phyloP scores from a whole-genome alignment of 2,329 filamentous ascomycete genomes.

The Lithohypha guttulata region DNA sequence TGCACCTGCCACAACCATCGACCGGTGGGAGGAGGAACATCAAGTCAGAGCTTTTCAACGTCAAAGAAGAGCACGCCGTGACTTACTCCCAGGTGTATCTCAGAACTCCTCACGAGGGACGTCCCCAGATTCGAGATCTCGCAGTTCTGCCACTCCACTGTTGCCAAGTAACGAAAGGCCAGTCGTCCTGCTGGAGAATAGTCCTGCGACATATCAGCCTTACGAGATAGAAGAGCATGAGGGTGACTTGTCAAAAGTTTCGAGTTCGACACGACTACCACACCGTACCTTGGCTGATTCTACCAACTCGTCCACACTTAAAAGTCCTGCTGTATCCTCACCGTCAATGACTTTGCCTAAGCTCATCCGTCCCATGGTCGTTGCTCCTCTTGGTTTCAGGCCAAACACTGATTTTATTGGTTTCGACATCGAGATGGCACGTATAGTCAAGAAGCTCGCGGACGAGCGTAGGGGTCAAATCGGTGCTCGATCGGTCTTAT shows the following conservation, averaged over 20 bases:
- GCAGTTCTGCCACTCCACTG: slow-evolving; percentile 19
- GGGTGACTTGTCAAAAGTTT: background rate
- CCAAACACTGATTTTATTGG: slow-evolving; percentile 55
- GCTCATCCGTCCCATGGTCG: slow-evolving; percentile 27
- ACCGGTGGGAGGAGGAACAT: slow-evolving; percentile 52
- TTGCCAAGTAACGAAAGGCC: background rate
- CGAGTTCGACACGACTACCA: slow-evolving; percentile 9
- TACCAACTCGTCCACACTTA: slow-evolving; percentile 10
- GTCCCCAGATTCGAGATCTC: slow-evolving; percentile 23
- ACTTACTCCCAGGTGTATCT: slow-evolving; percentile 26
- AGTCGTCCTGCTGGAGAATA: slow-evolving; percentile 3
- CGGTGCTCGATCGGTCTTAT: slow-evolving; percentile 52
- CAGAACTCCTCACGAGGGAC: slow-evolving; percentile 8
- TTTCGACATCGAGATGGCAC: slow-evolving; percentile 46
- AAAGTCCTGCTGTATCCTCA: background rate
- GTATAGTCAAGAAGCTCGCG: slow-evolving; percentile 50
- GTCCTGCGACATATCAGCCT: slow-evolving; percentile 2
- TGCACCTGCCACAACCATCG: slow-evolving; percentile 43
- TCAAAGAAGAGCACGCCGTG: slow-evolving; percentile 29
- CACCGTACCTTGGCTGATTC: background rate
- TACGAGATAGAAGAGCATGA: slow-evolving; percentile 20
- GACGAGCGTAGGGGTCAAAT: slow-evolving; percentile 46
- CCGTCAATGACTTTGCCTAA: slow-evolving; percentile 1
- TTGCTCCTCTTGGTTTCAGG: slow-evolving; percentile 47
- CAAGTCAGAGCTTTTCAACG: slow-evolving; percentile 28